phyloP scores from a whole-genome alignment of 2,329 filamentous ascomycete genomes.

The Aureobasidium pullulans region DNA sequence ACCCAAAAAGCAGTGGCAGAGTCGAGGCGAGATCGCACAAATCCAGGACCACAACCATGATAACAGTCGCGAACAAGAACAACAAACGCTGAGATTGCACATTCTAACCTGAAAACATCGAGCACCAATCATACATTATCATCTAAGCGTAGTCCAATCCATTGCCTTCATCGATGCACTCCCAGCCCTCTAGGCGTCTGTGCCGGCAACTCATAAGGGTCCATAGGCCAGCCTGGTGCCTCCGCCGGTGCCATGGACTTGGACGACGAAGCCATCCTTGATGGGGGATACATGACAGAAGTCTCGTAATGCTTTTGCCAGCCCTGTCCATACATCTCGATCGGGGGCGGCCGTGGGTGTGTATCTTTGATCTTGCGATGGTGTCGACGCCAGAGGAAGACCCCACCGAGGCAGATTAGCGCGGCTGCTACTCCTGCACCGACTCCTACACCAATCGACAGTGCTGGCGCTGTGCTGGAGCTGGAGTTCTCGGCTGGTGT shows the following conservation, averaged over 20 bases:
- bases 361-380: background rate
- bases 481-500: background rate
- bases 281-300: background rate
- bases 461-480: background rate
- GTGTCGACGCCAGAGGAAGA: background rate
- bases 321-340: background rate
- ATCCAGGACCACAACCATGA: too few species aligned
- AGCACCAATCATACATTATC: too few species aligned
- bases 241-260: background rate
- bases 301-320: background rate
- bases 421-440: background rate
- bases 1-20: too few species aligned
- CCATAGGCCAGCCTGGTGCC: background rate
- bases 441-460: background rate
- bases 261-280: background rate
- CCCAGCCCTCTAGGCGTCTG: background rate
- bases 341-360: background rate
- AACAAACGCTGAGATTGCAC: too few species aligned
- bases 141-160: too few species aligned
- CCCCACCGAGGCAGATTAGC: background rate
- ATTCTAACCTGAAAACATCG: too few species aligned
- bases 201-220: conserved; percentile 1
- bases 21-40: too few species aligned
- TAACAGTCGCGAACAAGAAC: too few species aligned
- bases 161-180: too few species aligned